These are phyloP conservation scores for Helenozyma rhizophorensis DNA, from an alignment of 805 yeast genomes.

Conservation along the genomic window DNA sequence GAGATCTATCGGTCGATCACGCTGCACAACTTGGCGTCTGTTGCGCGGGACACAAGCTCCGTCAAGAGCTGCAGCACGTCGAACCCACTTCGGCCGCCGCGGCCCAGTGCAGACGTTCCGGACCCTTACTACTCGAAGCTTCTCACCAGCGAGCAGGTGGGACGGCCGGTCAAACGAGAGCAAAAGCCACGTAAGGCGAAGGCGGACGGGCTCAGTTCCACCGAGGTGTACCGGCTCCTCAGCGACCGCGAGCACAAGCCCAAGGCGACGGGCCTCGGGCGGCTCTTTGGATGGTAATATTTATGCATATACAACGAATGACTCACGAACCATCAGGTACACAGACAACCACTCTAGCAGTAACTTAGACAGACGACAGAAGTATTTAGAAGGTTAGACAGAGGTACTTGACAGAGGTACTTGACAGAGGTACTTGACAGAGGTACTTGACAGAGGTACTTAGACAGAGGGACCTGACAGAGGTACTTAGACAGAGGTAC, in stretches of 20 bases:
- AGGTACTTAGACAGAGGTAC: too few relatives aligned
- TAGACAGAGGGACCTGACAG: too few relatives aligned
- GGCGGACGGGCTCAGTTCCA: slow-evolving; percentile 14
- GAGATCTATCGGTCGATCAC: slow-evolving; percentile 35
- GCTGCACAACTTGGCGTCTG: slow-evolving; percentile 25
- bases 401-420: too few relatives aligned
- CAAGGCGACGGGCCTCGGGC: slow-evolving; percentile 8
- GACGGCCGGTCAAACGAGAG: background rate
- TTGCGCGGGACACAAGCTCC: too few relatives aligned
- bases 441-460: too few relatives aligned
- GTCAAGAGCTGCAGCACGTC: too few relatives aligned
- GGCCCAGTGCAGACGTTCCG: too few relatives aligned
- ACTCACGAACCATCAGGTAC: background rate
- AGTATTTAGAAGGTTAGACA: too few relatives aligned
- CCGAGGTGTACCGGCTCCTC: slow-evolving; percentile 18
- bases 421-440: too few relatives aligned
- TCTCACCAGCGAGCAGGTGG: slow-evolving; percentile 1
- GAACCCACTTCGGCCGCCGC: too few relatives aligned
- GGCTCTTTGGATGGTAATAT: slow-evolving; percentile 38
- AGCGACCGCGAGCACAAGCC: slow-evolving; percentile 11
- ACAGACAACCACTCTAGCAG: too few relatives aligned
- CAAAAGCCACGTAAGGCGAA: background rate
- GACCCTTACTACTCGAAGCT: slow-evolving; percentile 2
- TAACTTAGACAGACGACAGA: too few relatives aligned
- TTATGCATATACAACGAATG: background rate